Conservation (phyloP, 2,329 filamentous ascomycete genomes). For the Pseudogymnoascus sp. region DNA sequence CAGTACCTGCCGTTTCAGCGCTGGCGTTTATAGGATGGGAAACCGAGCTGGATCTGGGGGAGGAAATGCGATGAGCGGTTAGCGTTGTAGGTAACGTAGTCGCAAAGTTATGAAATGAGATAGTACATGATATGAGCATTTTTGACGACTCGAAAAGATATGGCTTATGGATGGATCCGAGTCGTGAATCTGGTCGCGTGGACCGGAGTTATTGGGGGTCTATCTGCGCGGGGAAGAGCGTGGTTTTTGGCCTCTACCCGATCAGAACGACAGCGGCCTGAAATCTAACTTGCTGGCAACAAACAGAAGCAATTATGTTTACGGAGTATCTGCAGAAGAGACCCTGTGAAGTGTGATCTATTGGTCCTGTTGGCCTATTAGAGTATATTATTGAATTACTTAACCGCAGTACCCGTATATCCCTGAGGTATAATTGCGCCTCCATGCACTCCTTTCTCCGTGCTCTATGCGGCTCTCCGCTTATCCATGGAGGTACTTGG, state of each 20-base stretch:
- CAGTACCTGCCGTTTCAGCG: constrained; percentile 13
- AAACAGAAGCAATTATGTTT: neutral
- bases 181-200: neutral
- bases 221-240: neutral
- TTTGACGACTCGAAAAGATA: neutral
- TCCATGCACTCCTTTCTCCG: neutral
- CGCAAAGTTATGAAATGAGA: neutral
- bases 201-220: neutral
- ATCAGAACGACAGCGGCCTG: neutral
- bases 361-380: neutral
- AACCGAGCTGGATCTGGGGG: constrained; percentile 5
- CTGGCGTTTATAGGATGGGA: constrained; percentile 12
- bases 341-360: neutral
- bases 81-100: neutral
- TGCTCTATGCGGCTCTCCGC: neutral
- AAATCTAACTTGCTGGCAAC: neutral
- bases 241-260: neutral
- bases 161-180: neutral
- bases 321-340: neutral
- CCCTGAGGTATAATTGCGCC: neutral
- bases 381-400: neutral
- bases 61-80: neutral
- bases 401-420: neutral
- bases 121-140: neutral
- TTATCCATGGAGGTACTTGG: neutral